Conservation (phyloP, 805 yeast species). For the Lipomyces lipofer region DNA sequence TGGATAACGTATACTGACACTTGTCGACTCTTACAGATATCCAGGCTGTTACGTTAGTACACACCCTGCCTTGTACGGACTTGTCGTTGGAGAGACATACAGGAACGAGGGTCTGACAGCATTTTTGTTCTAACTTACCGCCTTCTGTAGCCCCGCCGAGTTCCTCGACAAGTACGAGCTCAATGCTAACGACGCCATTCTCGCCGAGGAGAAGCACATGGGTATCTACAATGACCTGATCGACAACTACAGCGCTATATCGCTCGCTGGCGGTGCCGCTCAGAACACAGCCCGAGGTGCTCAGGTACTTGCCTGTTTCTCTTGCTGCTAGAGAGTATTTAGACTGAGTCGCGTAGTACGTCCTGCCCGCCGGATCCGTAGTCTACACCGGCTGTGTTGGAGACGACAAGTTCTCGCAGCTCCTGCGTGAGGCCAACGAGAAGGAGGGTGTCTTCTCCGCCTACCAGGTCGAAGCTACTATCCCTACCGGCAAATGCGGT, state of each 20-base stretch:
- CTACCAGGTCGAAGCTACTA: conserved; percentile 66
- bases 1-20: conserved; percentile 1
- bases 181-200: conserved; percentile 91
- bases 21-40: conserved; percentile 26
- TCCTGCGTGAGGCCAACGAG: conserved; percentile 77
- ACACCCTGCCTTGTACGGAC: background rate
- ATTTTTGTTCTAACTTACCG: too few relatives aligned
- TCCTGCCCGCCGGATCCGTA: conserved; percentile 77
- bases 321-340: background rate
- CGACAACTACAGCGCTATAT: conserved; percentile 56
- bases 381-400: conserved; percentile 97
- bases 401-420: conserved; percentile 80
- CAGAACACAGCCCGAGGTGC: conserved; percentile 99
- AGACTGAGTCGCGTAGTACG: conserved; percentile 50
- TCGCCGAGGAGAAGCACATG: conserved; percentile 79
- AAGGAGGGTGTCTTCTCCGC: conserved; percentile 84
- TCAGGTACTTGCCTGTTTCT: conserved; percentile 49
- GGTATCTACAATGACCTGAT: conserved; percentile 85
- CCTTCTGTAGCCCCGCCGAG: conserved; percentile 21
- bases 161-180: conserved; percentile 72
- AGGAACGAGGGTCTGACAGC: too few relatives aligned
- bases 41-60: conserved; percentile 31
- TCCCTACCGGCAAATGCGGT: conserved; percentile 97
- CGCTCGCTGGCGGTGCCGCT: conserved; percentile 99
- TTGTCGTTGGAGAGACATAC: background rate